phyloP scores from a whole-genome alignment of 306 rosid genomes.

The Rosa lucieae region DNA sequence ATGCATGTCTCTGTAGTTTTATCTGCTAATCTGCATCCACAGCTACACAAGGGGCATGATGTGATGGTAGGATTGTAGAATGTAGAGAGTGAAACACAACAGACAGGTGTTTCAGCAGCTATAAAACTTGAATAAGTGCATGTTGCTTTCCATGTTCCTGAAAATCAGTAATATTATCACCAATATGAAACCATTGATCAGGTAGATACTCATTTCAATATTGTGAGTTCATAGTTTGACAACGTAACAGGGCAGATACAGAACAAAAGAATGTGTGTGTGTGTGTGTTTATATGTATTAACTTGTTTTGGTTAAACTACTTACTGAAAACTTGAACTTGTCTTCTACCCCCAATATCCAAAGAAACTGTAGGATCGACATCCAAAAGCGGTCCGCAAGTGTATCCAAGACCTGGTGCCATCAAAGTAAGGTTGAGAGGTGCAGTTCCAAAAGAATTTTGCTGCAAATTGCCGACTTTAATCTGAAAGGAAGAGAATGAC shows the following conservation, averaged over 20 bases:
- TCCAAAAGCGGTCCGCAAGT: slow-evolving; percentile 60
- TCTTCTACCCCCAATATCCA: slow-evolving; percentile 58
- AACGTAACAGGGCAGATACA: background rate
- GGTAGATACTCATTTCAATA: background rate
- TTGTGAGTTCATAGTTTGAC: too few relatives aligned
- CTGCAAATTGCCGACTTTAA: slow-evolving; percentile 49
- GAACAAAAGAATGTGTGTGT: background rate
- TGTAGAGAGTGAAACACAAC: slow-evolving; percentile 80
- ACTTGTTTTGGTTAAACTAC: slow-evolving; percentile 26
- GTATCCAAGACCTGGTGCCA: slow-evolving; percentile 83
- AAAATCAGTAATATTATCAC: slow-evolving; percentile 18
- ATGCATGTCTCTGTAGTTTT: slow-evolving; percentile 37
- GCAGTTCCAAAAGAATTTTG: slow-evolving; percentile 28
- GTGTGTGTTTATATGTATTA: background rate
- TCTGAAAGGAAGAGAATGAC: slow-evolving; percentile 67
- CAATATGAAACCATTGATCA: background rate
- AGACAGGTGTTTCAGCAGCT: slow-evolving; percentile 51
- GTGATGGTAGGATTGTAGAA: slow-evolving; percentile 71
- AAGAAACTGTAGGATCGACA: slow-evolving; percentile 53
- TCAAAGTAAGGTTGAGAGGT: slow-evolving; percentile 57
- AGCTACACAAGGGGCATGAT: slow-evolving; percentile 58
- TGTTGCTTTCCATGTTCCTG: slow-evolving; percentile 77
- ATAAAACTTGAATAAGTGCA: slow-evolving; percentile 72
- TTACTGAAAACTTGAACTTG: slow-evolving; percentile 63
- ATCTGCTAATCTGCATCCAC: slow-evolving; percentile 64